These are phyloP conservation scores for Mycena haematopus DNA, from an alignment of 768 basidiomycete species.

Conservation along the genomic window DNA sequence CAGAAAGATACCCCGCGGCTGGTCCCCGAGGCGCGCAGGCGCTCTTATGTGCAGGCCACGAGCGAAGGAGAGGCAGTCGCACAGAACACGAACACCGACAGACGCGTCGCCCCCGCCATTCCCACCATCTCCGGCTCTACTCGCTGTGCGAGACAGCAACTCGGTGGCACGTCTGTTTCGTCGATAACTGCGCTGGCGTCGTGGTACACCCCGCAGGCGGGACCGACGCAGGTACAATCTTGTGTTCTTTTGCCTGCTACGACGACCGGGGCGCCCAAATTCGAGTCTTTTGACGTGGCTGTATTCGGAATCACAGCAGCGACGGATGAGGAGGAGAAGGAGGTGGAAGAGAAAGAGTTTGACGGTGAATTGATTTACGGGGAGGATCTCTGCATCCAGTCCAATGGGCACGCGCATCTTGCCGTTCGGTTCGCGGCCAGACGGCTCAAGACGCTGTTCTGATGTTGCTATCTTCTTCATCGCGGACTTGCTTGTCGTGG, in stretches of 20 bases:
- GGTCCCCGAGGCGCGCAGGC: constrained; percentile 1
- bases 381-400: constrained; percentile 5
- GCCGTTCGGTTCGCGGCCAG: constrained; percentile 5
- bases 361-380: neutral
- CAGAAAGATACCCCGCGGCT: neutral
- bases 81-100: neutral
- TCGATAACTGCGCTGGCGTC: constrained; percentile 6
- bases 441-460: constrained; percentile 15
- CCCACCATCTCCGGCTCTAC: constrained; percentile 3
- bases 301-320: constrained; percentile 4
- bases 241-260: constrained; percentile 19
- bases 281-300: constrained; percentile 24
- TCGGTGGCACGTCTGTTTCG: neutral
- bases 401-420: neutral
- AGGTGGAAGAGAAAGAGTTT: neutral
- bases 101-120: constrained; percentile 13
- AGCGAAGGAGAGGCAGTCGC: neutral
- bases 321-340: neutral
- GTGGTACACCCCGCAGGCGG: constrained; percentile 22
- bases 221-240: constrained; percentile 23
- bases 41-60: constrained; percentile 6
- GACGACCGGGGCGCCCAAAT: constrained; percentile 21
- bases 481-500: neutral
- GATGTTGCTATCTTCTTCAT: neutral
- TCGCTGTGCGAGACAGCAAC: constrained; percentile 8